Evolutionary conservation across 352 stramenopile species (phyloP).

Genomic region (Globisporangium irregulare): DNA sequence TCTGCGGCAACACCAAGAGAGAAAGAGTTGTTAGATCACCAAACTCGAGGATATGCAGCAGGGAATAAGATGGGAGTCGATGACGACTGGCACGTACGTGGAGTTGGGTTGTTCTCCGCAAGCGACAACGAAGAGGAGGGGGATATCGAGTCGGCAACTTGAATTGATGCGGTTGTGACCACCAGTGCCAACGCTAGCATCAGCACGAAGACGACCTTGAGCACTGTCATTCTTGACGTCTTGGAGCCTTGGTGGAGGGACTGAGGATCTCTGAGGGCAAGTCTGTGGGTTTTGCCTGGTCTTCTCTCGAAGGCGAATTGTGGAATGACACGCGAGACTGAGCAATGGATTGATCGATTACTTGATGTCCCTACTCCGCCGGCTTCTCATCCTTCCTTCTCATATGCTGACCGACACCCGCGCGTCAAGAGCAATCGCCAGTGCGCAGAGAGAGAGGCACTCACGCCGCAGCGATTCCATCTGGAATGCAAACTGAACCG

Average conservation of each 20-base stretch:
- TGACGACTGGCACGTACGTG: neutral
- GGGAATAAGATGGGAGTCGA: neutral
- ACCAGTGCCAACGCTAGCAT: neutral
- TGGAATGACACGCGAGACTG: neutral
- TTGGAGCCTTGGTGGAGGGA: neutral
- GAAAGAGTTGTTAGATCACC: neutral
- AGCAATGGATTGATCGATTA: neutral
- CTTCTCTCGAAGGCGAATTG: neutral
- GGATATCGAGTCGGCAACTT: neutral
- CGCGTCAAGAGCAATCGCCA: neutral
- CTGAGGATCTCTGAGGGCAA: neutral
- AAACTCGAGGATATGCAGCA: neutral
- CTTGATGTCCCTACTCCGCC: neutral
- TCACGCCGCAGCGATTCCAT: neutral
- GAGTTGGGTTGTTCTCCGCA: neutral
- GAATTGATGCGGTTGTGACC: neutral
- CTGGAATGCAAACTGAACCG: neutral
- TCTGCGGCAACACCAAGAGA: neutral
- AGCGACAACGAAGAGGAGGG: neutral
- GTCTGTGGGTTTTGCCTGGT: neutral
- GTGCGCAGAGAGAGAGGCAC: neutral
- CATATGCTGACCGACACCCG: too few species aligned
- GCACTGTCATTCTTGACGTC: neutral
- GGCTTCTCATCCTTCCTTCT: neutral
- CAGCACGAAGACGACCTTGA: neutral